Evolutionary conservation across 257 asterid species (phyloP).

Genomic region (Rauvolfia tetraphylla): DNA sequence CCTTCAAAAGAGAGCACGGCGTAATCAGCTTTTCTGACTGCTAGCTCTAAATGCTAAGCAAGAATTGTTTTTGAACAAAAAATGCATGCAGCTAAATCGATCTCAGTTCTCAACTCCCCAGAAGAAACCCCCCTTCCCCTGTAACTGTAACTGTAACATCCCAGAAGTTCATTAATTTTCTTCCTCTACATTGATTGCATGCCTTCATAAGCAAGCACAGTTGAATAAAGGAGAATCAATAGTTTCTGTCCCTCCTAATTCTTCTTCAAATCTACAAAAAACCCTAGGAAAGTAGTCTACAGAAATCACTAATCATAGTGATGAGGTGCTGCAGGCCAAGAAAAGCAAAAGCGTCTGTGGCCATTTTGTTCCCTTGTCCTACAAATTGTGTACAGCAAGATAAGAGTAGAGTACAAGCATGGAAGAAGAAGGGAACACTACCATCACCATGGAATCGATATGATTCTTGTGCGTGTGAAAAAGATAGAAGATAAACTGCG

Average conservation of each 20-base stretch:
- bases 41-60: not conserved
- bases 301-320: not conserved
- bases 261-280: not conserved
- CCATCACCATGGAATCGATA: not conserved
- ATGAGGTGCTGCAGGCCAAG: not conserved
- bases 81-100: not conserved
- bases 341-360: constrained; percentile 3
- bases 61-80: not conserved
- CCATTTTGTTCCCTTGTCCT: not conserved
- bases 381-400: not conserved
- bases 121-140: too few relatives aligned
- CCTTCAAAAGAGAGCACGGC: too few relatives aligned
- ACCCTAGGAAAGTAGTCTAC: not conserved
- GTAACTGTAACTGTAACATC: too few relatives aligned
- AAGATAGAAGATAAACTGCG: not conserved
- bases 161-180: too few relatives aligned
- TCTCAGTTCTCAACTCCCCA: not conserved
- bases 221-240: not conserved
- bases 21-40: not conserved
- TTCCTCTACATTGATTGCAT: too few relatives aligned
- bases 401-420: not conserved
- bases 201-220: too few relatives aligned
- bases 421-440: not conserved
- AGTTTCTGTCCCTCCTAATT: not conserved
- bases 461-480: constrained; percentile 1